Evolutionary conservation across 345 rosid genomes (phyloP), one percentile per base, ranked within the genome.

Genomic region (Alliaria petiolata): DNA sequence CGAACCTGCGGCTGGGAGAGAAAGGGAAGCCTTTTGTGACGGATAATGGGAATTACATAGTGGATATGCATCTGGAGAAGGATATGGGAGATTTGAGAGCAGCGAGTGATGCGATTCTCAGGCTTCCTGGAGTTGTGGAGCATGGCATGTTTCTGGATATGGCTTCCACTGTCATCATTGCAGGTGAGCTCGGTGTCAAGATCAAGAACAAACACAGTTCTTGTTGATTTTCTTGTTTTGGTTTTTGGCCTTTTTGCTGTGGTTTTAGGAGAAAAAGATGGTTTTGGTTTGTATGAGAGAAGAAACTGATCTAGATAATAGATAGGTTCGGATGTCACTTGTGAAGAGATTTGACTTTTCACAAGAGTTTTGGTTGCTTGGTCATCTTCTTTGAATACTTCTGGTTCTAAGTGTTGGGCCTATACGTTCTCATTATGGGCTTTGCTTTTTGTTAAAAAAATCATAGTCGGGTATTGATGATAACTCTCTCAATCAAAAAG

Each of bases 111-210:
- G 86, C 84, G 1, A 89, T 93, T 56, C 54, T 86, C 76, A 78
- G 96, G 80, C 71, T 93, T n/a, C 76, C 97, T 9, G 92, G 98
- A 2, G 96, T 89, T 14, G 95, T 91, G 52, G 97, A 93, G 78
- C 97, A 93, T 67, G 97, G 97, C 0, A 87, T 93, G 98, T 93
- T 93, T 78, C 81, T 93, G 30, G 96, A 77, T 61, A 93, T 93
- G 98, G 98, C 95, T 19, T 86, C 96, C 15, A 86, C 96, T 34
- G 89, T 93, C 66, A 89, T 93, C 67, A 84, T 91, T 72, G 97
- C 99, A 5, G 93, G 99, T 65, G 90, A 86, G 82, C 81, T 81
- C 55, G 97, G 97, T 31, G 79, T 91, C 20, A 78, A 82, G 50
- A 75, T 91, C 69, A 88, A 82, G 84, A 65, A 84, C 22, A 91